Evolutionary conservation across 2,329 filamentous ascomycete species (phyloP), one percentile per base, ranked within the genome.

Genomic region (Coniochaeta sp.): DNA sequence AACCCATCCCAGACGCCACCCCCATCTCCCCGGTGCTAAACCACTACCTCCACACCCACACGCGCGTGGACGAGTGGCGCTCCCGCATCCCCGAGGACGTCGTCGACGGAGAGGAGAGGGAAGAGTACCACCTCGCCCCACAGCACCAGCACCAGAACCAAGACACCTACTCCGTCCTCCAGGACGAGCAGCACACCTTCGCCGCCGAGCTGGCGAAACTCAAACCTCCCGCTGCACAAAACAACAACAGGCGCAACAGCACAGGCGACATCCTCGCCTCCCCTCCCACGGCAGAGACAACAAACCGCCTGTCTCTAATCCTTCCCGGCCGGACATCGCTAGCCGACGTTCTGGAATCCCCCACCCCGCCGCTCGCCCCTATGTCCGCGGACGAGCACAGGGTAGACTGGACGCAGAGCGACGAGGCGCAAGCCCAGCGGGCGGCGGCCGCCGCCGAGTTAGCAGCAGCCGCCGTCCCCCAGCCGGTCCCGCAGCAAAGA

Each of bases 331-430:
- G 38, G 38, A 3, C 33, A 2, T 50, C 51, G 2, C 14, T 52
- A 1, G 10, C 51, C 2, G 51, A 51, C 22, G 14, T 48, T 12
- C 38, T 51, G 31, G 46, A 48, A 22, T 38, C 24, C 5, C 24
- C 13, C 2, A 18, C n/a, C 7, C 3, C 28, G 27, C 2, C 26
- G n/a, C 24, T 13, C 6, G n/a, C n/a, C 28, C 45, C 27, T 24
- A 14, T 9, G 45, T 6, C 24, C 14, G 28, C 7, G 45, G 45
- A 48, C 28, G 48, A 48, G 42, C 45, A 52, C 16, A 68, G 73
- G 28, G 74, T 76, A 51, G 79, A 83, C 62, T 84, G 81, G 81
- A 76, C 77, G 27, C 79, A 83, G 61, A 76, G 72, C 58, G 79
- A 82, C 55, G 76, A 82, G 63, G n/a, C n/a, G n/a, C 12, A 28